Evolutionary conservation across 2,329 filamentous ascomycete species (phyloP), one percentile per base, ranked within the genome.

Genomic region (Colletotrichum falcatum): DNA sequence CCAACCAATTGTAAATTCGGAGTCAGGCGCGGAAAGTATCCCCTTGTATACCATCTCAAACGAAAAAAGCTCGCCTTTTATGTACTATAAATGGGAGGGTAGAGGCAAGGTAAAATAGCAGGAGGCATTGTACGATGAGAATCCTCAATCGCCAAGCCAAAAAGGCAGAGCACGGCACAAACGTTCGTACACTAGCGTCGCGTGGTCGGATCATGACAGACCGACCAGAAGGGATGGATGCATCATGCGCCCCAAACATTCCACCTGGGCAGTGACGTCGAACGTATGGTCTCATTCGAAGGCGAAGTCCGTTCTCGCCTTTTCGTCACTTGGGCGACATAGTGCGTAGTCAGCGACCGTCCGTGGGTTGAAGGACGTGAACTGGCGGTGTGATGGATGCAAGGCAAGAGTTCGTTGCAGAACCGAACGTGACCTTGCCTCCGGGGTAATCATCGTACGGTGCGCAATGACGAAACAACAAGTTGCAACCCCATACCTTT

Each of bases 31-130:
- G 53, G 68, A 63, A 42, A 30, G 51, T 20, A 60, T 54, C 63
- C 44, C 48, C 44, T 70, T 70, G 68, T 71, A 71, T 68, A 71
- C 65, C 68, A 71, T 63, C 59, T 68, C 64, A 26, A 54, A 53
- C 42, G 35, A 46, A 48, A 48, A 56, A 56, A 59, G 58, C 53
- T 64, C 64, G 58, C 46, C 64, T 48, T 58, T 46, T 28, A 54
- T 70, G 58, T 71, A 71, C 59, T 49, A 68, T 71, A 68, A 26
- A 54, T 42, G 39, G 53, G 59, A 56, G 63, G 58, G 18, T 35
- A 42, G 54, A 66, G 55, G n/a, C 35, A 26, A 30, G 23, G 18
- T 12, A 49, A 68, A 56, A 62, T 54, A 54, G 67, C 30, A 54
- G 51, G 56, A 62, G 59, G 54, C n/a, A 48, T 53, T 68, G 58